Evolutionary conservation across 2,329 filamentous ascomycete genomes (phyloP), one percentile per base, ranked within the genome.

Genomic region (Sphaceloma murrayae): DNA sequence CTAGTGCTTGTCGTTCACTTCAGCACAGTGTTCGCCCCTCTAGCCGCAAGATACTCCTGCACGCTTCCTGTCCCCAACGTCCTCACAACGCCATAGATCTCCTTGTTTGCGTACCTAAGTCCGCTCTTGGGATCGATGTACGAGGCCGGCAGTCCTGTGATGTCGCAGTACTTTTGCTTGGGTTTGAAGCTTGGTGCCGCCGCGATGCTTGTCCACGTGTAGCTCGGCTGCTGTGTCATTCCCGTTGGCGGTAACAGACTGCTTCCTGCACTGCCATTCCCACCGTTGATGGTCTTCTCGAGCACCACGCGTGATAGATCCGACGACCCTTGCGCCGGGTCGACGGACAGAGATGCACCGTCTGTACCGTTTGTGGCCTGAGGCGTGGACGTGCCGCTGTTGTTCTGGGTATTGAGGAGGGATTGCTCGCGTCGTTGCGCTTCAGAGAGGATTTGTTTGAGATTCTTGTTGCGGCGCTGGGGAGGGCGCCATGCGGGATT

Each of bases 111-210:
- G 64, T 98, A 98, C 50, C 89, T 74, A 63, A 98, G 65, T 51
- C 89, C 76, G 29, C 88, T 94, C 74, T 98, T 98, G 2, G 91
- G 93, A 60, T 98, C 91, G 22, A 85, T 78, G 61, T 98, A 98
- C 4, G 83, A 82, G 21, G 87, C 85, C n/a, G 85, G 78, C 52
- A 98, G 67, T 1, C 91, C 93, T 1, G 91, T 98, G 55, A 98
- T 76, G 63, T 98, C 93, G 68, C 91, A 98, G 65, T 96, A 98
- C 56, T 82, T 84, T 64, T 81, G 87, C 58, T 85, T 77, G 5
- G 77, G 74, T 56, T 77, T 75, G 55, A 96, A 69, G 47, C 84
- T 91, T 29, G 91, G 91, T 2, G 91, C 89, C 36, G 85, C 87
- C 63, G 96, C 91, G 51, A 98, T 93, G 59, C 95, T 96, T 5